Base-by-base conservation (phyloP, 345 rosid genomes). In the Erucastrum elatum region DNA sequence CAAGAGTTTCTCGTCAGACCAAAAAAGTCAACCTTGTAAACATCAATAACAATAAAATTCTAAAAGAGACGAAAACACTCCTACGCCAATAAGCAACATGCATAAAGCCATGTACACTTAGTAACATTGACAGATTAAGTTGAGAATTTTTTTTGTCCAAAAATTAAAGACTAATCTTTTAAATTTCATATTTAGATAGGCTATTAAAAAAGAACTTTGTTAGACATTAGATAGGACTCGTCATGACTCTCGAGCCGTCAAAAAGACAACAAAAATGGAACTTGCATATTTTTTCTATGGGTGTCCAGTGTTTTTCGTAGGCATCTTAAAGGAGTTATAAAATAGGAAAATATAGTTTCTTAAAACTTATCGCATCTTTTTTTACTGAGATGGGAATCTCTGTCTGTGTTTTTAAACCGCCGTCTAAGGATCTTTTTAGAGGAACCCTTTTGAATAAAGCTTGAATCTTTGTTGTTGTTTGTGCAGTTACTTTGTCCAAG, bases 401-500 rank as follows among this genome's bases (percentile, higher is more conserved):
- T 21, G 21, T 21, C 21, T 21, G 21, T 21, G 21, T 21, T 21
- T 21, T 21, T 21, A 21, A 21, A 21, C 21, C 21, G 21, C 21
- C 21, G 21, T 21, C 21, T 21, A 21, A 21, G 21, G 21, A 21
- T 21, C 21, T 21, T 21, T 21, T 21, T 21, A 21, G 21, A 21
- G 21, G 21, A 21, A 21, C 66, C 58, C n/a, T 34, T 63, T 63
- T 60, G 10, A n/a, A n/a, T 5, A 29, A 71, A 53, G 37, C 0
- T 6, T 4, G n/a, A 21, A 56, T 65, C 87, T 93, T 15, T 53
- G 8, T 16, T 53, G 21, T 16, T 16, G 8, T 21, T 51, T 34
- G 4, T 71, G 86, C 84, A 89, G 98, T 95, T 81, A 89, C 99
- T n/a, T 71, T 95, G 71, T 88, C 99, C 1, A 95, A 95, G 87